Conservation (phyloP, 129 eudicot genomes). For the Escallonia rubra region DNA sequence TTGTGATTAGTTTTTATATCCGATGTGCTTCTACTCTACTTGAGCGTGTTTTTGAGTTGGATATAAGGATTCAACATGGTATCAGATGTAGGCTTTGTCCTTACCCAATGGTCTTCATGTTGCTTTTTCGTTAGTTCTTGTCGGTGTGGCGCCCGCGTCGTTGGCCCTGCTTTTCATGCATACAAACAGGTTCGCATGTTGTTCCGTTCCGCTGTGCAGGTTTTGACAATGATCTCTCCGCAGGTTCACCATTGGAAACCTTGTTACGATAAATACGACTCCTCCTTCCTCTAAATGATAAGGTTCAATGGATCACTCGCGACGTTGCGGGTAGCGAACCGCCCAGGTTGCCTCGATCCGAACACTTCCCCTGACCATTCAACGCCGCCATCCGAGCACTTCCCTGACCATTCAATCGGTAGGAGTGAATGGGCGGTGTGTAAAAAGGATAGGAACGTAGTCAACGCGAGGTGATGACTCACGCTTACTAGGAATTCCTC, state of each 20-base stretch:
- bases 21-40: too few relatives aligned
- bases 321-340: neutral
- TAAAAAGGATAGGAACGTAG: neutral
- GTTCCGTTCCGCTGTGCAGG: conserved; percentile 7
- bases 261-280: conserved; percentile 8
- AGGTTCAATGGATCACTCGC: conserved; percentile 12
- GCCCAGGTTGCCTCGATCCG: neutral
- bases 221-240: conserved; percentile 17
- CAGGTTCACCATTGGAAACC: conserved; percentile 12
- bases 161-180: too few relatives aligned
- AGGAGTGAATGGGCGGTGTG: neutral
- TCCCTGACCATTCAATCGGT: neutral
- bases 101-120: too few relatives aligned
- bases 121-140: too few relatives aligned
- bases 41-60: too few relatives aligned
- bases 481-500: neutral
- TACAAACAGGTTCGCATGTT: neutral
- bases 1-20: too few relatives aligned
- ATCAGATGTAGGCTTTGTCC: too few relatives aligned
- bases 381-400: neutral
- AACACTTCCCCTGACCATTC: neutral
- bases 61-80: too few relatives aligned
- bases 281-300: conserved; percentile 15
- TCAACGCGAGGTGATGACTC: neutral
- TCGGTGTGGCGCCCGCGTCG: too few relatives aligned